Evolutionary conservation across 495 filamentous ascomycete species (phyloP).

Genomic region (Penicillium parvum): DNA sequence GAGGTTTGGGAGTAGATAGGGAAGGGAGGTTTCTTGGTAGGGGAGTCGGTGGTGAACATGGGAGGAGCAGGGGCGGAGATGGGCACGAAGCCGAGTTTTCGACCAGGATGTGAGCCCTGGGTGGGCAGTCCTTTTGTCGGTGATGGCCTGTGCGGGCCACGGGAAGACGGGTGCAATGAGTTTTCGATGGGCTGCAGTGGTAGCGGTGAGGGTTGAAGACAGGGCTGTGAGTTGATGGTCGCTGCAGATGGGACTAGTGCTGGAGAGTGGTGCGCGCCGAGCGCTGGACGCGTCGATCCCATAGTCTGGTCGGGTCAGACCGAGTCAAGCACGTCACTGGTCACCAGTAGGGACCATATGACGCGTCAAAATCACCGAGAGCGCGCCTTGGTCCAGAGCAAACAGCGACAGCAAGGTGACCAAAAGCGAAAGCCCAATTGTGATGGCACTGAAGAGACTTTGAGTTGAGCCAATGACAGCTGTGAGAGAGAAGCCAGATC

Average conservation of each 20-base stretch:
- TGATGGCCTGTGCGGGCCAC: constrained; percentile 50
- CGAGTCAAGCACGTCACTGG: constrained; percentile 10
- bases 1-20: constrained; percentile 33
- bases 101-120: constrained; percentile 33
- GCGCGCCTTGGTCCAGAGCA: constrained; percentile 6
- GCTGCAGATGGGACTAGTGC: constrained; percentile 52
- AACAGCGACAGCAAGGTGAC: constrained; percentile 6
- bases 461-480: constrained; percentile 14
- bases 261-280: constrained; percentile 60
- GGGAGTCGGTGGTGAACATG: constrained; percentile 75
- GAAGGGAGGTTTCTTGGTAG: constrained; percentile 69
- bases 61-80: constrained; percentile 67
- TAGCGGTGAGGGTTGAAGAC: constrained; percentile 46
- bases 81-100: constrained; percentile 49
- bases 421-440: constrained; percentile 5
- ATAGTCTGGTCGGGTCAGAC: constrained; percentile 32
- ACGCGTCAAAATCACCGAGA: constrained; percentile 22
- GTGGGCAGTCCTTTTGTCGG: constrained; percentile 49
- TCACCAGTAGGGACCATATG: constrained; percentile 17
- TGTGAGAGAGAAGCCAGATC: constrained; percentile 6
- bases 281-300: constrained; percentile 61
- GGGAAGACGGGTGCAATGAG: constrained; percentile 50
- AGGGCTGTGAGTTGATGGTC: constrained; percentile 45
- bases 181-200: constrained; percentile 47
- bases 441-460: constrained; percentile 22